Conservation (phyloP, 2,329 filamentous ascomycete species). For the Fusarium palustre region DNA sequence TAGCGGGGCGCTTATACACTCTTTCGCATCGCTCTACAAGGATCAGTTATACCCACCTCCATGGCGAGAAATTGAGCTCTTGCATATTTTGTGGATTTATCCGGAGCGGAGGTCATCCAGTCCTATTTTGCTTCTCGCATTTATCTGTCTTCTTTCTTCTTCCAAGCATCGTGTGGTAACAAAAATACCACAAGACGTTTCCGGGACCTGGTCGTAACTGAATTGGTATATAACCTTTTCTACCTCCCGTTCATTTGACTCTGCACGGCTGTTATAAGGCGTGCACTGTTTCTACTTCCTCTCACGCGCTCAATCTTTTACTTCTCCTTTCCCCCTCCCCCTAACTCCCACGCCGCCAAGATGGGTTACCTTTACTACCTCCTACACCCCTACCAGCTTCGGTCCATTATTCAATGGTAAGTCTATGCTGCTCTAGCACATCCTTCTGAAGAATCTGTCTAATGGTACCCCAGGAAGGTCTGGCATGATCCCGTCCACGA, state of each 20-base stretch:
- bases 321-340: slow-evolving; percentile 9
- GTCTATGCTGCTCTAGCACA: slow-evolving; percentile 35
- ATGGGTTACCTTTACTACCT: slow-evolving; percentile 78
- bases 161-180: slow-evolving; percentile 35
- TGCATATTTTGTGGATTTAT: slow-evolving; percentile 48
- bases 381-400: slow-evolving; percentile 81
- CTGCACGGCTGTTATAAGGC: slow-evolving; percentile 22
- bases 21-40: slow-evolving; percentile 38
- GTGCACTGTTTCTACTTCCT: slow-evolving; percentile 35
- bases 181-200: slow-evolving; percentile 37
- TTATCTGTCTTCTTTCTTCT: slow-evolving; percentile 31
- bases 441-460: not conserved
- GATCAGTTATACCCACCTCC: slow-evolving; percentile 33
- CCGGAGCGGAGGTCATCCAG: slow-evolving; percentile 42
- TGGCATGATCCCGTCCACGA: slow-evolving; percentile 96
- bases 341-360: slow-evolving; percentile 47
- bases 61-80: slow-evolving; percentile 47
- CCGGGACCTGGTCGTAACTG: slow-evolving; percentile 39
- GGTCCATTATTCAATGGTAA: slow-evolving; percentile 90
- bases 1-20: slow-evolving; percentile 26
- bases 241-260: slow-evolving; percentile 26
- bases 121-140: slow-evolving; percentile 39
- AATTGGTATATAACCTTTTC: slow-evolving; percentile 43
- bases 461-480: slow-evolving; percentile 75
- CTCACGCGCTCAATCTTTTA: slow-evolving; percentile 17